Evolutionary conservation across 2,329 filamentous ascomycete species (phyloP), one percentile per base, ranked within the genome.

Genomic region (Capronia americana): DNA sequence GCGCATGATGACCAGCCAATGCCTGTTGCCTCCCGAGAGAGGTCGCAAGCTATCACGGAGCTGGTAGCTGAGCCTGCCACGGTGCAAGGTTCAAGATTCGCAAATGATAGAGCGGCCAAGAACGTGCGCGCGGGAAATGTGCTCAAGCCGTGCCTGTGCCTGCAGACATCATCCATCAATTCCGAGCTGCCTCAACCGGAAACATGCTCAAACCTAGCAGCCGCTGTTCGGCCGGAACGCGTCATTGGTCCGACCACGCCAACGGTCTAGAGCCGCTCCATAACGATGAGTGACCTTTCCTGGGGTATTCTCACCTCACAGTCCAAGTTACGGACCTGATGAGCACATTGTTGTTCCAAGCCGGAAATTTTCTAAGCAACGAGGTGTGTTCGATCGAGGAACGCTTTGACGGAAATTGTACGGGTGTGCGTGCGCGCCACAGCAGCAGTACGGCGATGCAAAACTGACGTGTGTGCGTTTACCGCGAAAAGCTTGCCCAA

Each of bases 1-100:
- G 48, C n/a, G 48, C 24, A 26, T 51, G 48, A 51, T 51, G 48
- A 51, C 48, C 48, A 51, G 48, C 48, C 48, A 51, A 51, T 51
- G 26, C 23, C 11, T 4, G 1, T 20, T 10, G 48, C 12, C 48
- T 28, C 38, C 38, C 14, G 17, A 17, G 17, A 44, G 38, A 44
- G 17, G 38, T n/a, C 38, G 14, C 38, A 44, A n/a, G 38, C 38
- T 44, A n/a, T 44, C 20, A 44, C 38, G 14, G 17, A n/a, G 17
- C 17, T 2, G 38, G 38, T n/a, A 44, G 38, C 38, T 44, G 8
- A n/a, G 38, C 38, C 20, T n/a, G 48, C 48, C 48, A 51, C 26
- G 20, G 26, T 26, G 23, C 20, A 11, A 23, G 48, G 48, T 51
- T 51, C 24, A 14, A 51, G 10, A 8, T 23, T 51, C 48, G 14